Percentiles rank a stretch among this genome's conserved stretches.
Conservation (phyloP, 2,329 filamentous ascomycete species). For the Helotiales sp. region DNA sequence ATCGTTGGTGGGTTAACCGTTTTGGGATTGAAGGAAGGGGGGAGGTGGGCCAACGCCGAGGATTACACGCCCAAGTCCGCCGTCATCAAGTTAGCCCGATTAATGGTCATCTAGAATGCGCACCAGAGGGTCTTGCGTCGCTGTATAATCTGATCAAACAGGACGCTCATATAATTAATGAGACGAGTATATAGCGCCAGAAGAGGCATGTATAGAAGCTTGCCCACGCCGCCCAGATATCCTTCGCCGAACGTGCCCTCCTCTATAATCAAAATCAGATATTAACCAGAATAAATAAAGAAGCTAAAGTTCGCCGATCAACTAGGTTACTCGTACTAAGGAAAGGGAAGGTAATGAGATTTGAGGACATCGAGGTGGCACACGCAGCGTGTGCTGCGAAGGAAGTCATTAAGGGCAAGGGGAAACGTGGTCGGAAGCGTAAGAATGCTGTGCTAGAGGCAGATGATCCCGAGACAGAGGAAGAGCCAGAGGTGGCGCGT, state of each 20-base stretch:
- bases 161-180: conserved; percentile 31
- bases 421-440: conserved; percentile 28
- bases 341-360: conserved; percentile 39
- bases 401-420: conserved; percentile 23
- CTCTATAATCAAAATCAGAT: conserved; percentile 38
- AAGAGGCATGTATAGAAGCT: conserved; percentile 37
- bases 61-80: too few relatives aligned
- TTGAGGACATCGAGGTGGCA: conserved; percentile 39
- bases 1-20: too few relatives aligned
- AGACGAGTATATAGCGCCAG: conserved; percentile 30
- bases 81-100: too few relatives aligned
- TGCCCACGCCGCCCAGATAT: conserved; percentile 35
- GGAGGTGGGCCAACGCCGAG: too few relatives aligned
- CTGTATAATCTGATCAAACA: conserved; percentile 35
- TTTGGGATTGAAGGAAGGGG: too few relatives aligned
- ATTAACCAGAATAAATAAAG: conserved; percentile 27
- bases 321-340: conserved; percentile 24
- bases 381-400: conserved; percentile 12
- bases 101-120: too few relatives aligned
- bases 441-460: conserved; percentile 17
- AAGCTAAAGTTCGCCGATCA: too few relatives aligned
- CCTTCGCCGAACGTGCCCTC: conserved; percentile 38
- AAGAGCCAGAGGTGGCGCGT: too few relatives aligned
- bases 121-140: conserved; percentile 28
- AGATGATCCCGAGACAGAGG: conserved; percentile 2